A percentile compares a stretch with the other conserved stretches of the same genome.
Evolutionary conservation across 176 grass and related monocot genomes (phyloP).

Genomic region (Eleusine indica): DNA sequence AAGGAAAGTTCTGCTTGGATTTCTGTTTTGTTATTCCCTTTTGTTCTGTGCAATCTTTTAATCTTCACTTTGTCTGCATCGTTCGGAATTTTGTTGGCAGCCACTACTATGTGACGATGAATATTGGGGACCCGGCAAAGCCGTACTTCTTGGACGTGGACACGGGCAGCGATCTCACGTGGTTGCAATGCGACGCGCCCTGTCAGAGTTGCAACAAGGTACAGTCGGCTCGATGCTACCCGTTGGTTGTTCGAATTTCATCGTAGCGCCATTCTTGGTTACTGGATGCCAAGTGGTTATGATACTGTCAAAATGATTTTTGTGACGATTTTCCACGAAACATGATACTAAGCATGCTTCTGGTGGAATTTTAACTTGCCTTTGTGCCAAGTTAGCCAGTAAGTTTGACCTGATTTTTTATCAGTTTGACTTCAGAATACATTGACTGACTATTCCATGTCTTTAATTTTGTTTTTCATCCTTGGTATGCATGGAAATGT

Average conservation of each 20-base stretch:
- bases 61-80: background rate
- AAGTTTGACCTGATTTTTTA: background rate
- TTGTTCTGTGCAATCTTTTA: background rate
- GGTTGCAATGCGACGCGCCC: conserved; percentile 91
- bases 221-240: background rate
- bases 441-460: background rate
- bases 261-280: background rate
- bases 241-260: background rate
- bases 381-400: background rate
- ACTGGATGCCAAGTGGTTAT: background rate
- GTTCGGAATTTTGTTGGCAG: conserved; percentile 38
- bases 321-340: background rate
- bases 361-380: background rate
- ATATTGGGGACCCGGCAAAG: conserved; percentile 81
- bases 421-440: background rate
- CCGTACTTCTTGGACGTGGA: conserved; percentile 89
- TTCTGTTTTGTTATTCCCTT: background rate
- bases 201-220: conserved; percentile 91
- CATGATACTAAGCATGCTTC: background rate
- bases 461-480: background rate
- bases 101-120: conserved; percentile 66
- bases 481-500: background rate
- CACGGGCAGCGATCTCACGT: conserved; percentile 93
- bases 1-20: background rate
- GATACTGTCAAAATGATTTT: background rate